These are phyloP conservation scores for Cutaneotrichosporon sp. DNA, from an alignment of 1,284 basidiomycete species.

Conservation along the genomic window DNA sequence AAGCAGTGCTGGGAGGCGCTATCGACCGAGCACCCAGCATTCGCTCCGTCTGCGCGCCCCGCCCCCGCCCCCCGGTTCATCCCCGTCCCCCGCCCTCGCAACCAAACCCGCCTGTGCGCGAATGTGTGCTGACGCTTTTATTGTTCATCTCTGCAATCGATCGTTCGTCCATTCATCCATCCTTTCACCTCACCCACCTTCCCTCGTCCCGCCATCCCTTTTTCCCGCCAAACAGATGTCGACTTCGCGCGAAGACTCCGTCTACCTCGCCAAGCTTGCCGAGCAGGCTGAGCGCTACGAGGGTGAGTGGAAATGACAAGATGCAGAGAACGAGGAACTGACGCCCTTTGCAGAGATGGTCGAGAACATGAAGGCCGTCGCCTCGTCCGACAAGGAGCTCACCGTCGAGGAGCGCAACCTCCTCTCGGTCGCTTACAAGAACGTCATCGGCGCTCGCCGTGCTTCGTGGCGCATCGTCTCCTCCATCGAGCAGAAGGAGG, in stretches of 20 bases:
- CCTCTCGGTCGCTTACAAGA: constrained; percentile 99
- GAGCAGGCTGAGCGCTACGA: constrained; percentile 99
- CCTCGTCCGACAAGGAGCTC: constrained; percentile 94
- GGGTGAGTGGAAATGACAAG: constrained; percentile 60
- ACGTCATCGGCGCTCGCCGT: constrained; percentile 98
- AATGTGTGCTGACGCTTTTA: constrained; percentile 2
- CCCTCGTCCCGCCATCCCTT: not conserved
- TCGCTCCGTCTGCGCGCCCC: constrained; percentile 8
- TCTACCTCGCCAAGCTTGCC: constrained; percentile 99
- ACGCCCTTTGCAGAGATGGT: constrained; percentile 77
- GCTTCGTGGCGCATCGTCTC: constrained; percentile 99
- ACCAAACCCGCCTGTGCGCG: constrained; percentile 3
- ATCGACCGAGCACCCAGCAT: not conserved
- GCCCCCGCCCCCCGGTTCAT: constrained; percentile 10
- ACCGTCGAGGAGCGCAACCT: constrained; percentile 99
- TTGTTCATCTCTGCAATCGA: not conserved
- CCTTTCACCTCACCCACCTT: constrained; percentile 10
- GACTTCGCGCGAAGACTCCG: constrained; percentile 87
- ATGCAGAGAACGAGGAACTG: not conserved
- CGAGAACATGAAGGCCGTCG: constrained; percentile 98
- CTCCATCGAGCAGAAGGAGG: constrained; percentile 99
- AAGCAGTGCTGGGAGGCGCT: not conserved
- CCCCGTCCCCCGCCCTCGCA: not conserved
- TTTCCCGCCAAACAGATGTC: constrained; percentile 62
- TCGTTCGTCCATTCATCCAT: constrained; percentile 5